Evolutionary conservation across 345 rosid species (phyloP), one percentile per base, ranked within the genome.

Genomic region (Brassica juncea): DNA sequence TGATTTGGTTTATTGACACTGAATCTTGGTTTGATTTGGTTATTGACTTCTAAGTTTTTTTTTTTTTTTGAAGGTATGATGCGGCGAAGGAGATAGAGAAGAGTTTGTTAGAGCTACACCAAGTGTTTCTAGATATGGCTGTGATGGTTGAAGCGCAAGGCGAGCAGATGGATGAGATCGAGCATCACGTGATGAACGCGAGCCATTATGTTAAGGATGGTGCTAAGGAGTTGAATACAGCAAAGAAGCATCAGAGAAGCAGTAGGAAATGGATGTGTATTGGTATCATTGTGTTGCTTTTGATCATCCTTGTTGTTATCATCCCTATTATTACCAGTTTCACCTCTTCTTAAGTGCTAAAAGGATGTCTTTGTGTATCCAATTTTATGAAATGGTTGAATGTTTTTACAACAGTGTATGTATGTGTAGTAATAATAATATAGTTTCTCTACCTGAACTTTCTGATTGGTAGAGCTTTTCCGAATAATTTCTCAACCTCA

Each of bases 141-240:
- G 97, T 96, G 49, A 92, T 93, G 97, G 98, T 93, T 37, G 97
- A 91, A 78, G 71, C 94, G 0, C 99, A 96, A 74, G 99, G 97
- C 1, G 98, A 93, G 83, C 89, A 96, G 82, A 84, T 96, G 89
- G 97, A 96, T 71, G 94, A 96, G 72, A 96, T 93, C 9, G 97
- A 90, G 81, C 97, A 90, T 66, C 98, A 96, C 61, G 98, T 93
- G 68, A 54, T 92, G 88, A 92, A 86, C 60, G 99, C 97, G 0
- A 83, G 89, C 9, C 90, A 93, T 65, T 92, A 91, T 11, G 99
- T 96, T 15, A 89, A 88, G 58, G 95, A 87, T 54, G 99, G 97
- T 1, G 78, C 97, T 2, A 88, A 86, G 16, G 88, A 93, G 84
- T 92, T 93, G 12, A 90, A 83, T 57, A 76, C 77, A 0, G 99